Conservation (phyloP, 345 rosid species). For the Trapa bicornis region DNA sequence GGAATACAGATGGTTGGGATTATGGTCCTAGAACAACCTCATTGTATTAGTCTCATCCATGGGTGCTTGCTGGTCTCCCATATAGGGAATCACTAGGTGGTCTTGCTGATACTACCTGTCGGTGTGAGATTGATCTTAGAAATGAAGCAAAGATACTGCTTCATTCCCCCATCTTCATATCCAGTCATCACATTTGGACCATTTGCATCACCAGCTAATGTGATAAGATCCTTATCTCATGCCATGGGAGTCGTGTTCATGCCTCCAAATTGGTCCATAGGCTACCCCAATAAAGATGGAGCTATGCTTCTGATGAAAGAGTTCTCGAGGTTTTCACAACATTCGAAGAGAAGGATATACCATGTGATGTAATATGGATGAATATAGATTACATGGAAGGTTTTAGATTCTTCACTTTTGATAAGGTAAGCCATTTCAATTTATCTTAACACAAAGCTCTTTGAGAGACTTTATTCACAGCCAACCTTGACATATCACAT, state of each 20-base stretch:
- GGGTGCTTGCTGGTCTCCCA: conserved; percentile 18
- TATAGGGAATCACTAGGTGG: conserved; percentile 3
- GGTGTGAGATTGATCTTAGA: conserved; percentile 92
- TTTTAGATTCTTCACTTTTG: conserved; percentile 89
- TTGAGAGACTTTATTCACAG: neutral
- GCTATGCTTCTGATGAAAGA: conserved; percentile 68
- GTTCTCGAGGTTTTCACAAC: conserved; percentile 62
- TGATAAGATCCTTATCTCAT: conserved; percentile 56
- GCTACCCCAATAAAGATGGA: conserved; percentile 94
- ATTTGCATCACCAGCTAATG: conserved; percentile 55
- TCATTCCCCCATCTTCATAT: conserved; percentile 41
- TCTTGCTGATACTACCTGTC: conserved; percentile 79
- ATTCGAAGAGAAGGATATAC: conserved; percentile 69
- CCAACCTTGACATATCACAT: neutral
- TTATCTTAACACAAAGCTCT: neutral
- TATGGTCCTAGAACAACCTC: conserved; percentile 80
- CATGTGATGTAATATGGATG: conserved; percentile 94
- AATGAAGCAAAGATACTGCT: conserved; percentile 38
- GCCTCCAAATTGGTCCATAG: conserved; percentile 96
- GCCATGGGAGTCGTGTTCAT: conserved; percentile 61
- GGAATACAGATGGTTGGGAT: conserved; percentile 88
- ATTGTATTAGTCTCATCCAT: conserved; percentile 91
- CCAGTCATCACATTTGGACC: conserved; percentile 87
- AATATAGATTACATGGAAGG: conserved; percentile 98
- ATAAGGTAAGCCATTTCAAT: conserved; percentile 35